phyloP scores from a whole-genome alignment of 2,329 filamentous ascomycete genomes.

The Corinectria fuckeliana region DNA sequence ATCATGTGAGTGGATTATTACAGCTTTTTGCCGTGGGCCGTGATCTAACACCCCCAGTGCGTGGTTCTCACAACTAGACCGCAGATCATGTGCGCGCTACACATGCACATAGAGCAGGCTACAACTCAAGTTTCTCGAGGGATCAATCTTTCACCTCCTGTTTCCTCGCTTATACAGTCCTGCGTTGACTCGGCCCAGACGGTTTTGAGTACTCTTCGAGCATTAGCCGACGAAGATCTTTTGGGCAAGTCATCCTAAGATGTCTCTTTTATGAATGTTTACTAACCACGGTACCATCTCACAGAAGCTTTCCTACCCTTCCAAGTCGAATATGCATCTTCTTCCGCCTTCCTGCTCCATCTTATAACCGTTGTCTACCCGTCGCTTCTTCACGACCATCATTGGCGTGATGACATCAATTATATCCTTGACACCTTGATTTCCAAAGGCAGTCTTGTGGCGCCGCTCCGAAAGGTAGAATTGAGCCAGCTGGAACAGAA shows the following conservation, averaged over 20 bases:
- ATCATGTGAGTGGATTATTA: conserved; percentile 23
- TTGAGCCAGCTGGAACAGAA: conserved; percentile 47
- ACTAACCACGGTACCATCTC: not conserved
- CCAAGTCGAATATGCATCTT: conserved; percentile 50
- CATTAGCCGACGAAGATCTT: conserved; percentile 40
- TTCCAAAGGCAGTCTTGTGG: conserved; percentile 45
- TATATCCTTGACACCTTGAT: conserved; percentile 48
- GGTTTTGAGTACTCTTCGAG: conserved; percentile 35
- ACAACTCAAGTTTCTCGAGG: conserved; percentile 25
- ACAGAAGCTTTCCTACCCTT: conserved; percentile 47
- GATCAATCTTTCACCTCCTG: conserved; percentile 32
- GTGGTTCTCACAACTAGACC: conserved; percentile 40
- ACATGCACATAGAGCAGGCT: conserved; percentile 40
- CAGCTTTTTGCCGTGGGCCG: accelerated
- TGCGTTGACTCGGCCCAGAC: conserved; percentile 40
- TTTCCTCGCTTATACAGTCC: conserved; percentile 38
- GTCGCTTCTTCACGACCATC: conserved; percentile 42
- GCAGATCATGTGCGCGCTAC: conserved; percentile 43
- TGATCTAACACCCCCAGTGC: conserved; percentile 26
- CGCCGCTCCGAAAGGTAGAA: conserved; percentile 46
- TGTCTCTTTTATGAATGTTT: accelerated
- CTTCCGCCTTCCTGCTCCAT: conserved; percentile 48
- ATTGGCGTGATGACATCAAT: conserved; percentile 45
- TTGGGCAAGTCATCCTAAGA: conserved; percentile 18
- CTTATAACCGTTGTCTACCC: conserved; percentile 44